These are phyloP conservation scores for Helotiales sp. DNA, from an alignment of 2,329 filamentous ascomycete genomes.

Conservation along the genomic window DNA sequence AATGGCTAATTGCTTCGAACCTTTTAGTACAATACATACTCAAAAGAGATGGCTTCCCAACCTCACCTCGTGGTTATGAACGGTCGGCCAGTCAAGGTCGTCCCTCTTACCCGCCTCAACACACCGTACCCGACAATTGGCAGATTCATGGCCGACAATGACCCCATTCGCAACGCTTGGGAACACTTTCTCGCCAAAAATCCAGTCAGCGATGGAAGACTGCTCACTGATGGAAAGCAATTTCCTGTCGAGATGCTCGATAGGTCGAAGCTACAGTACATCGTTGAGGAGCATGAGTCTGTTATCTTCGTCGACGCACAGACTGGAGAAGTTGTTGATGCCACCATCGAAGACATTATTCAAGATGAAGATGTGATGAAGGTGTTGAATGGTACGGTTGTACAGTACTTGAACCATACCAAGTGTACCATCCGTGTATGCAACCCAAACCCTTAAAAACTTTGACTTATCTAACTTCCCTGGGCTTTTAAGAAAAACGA, in stretches of 20 bases:
- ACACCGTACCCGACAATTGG: neutral
- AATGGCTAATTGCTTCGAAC: neutral
- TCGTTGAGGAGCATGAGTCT: neutral
- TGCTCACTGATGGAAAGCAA: neutral
- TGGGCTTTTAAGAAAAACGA: neutral
- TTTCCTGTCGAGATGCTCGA: neutral
- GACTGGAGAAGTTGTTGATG: neutral
- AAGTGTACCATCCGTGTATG: neutral
- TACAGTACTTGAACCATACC: neutral
- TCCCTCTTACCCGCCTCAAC: neutral
- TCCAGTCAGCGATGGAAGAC: neutral
- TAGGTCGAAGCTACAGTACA: neutral
- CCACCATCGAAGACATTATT: neutral
- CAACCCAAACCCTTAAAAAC: neutral
- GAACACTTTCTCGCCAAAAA: neutral
- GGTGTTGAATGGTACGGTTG: neutral
- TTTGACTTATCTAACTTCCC: neutral
- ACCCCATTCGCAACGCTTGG: neutral
- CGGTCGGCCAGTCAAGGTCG: neutral
- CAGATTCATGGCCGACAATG: neutral
- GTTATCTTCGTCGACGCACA: neutral
- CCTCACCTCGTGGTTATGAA: neutral
- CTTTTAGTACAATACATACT: neutral
- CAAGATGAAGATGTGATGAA: neutral
- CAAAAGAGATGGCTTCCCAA: neutral